Base-by-base conservation (phyloP, 768 basidiomycete species). In the Suillus decipiens region DNA sequence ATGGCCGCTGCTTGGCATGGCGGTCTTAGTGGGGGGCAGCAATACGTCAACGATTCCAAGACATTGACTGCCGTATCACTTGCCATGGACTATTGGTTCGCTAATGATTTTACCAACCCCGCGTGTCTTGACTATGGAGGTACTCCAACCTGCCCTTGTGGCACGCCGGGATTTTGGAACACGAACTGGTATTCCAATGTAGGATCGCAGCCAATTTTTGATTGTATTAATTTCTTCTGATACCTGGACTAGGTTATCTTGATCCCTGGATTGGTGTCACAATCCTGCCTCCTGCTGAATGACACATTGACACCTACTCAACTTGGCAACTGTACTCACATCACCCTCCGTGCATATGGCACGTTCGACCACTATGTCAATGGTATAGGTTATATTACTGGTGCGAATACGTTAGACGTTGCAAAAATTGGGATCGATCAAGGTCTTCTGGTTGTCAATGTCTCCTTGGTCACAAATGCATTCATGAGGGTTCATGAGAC, bases 181-280 rank as follows among this genome's bases (percentile, higher is more conserved):
- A 81, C 82, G 1, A 89, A 88, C 68, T 89, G 87, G 88, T 86
- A 81, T 66, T 81, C 83, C 9, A 87, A 86, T 67, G 84, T 85
- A 51, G 9, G 9, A 79, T 62, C 45, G 10, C 43, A 31, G 24
- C 24, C 12, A 11, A 12, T 11, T 53, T 47, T n/a, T 7, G 10
- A 51, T 12, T 3, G 33, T 33, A 14, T n/a, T 19, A 8, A 12
- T 34, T 34, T n/a, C 2, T 53, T 31, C 61, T 61, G n/a, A 62
- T 34, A 34, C 19, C 3, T 42, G 24, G 12, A 36, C 6, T 61
- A 89, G 82, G 78, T 86, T 36, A 89, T 90, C 54, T 78, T 84
- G 17, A 84, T 88, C 15, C 88, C 89, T 0, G 78, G 77, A 50
- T 74, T 86, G 12, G 84, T 84, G 42, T 81, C 82, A 28, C 80